Evolutionary conservation across 1,284 basidiomycete species (phyloP), one percentile per base, ranked within the genome.

Genomic region (Cryptococcus floricola): DNA sequence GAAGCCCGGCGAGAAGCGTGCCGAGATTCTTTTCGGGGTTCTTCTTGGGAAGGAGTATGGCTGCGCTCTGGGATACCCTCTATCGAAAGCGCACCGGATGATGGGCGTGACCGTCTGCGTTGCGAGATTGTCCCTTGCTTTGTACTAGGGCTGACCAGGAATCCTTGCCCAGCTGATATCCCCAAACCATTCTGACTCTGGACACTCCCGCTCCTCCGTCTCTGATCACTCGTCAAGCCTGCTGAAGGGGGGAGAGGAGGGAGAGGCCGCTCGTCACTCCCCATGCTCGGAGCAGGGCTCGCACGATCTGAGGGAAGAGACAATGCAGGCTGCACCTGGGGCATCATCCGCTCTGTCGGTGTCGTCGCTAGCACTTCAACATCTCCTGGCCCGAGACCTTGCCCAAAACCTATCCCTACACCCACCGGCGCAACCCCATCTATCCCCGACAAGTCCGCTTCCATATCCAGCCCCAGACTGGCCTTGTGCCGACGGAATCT

Each of bases 81-180:
- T n/a, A 50, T 41, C 18, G 23, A 23, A 9, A 28, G 41, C 9
- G 43, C 52, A 13, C 54, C 54, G 31, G 58, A 56, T 8, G 55
- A 46, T 16, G 52, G 47, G 14, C 63, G 48, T 23, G 66, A 68
- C 38, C 64, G 58, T 42, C 74, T 61, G 19, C 73, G 56, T 52
- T 73, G 71, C 37, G 64, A 66, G 56, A 76, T 73, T 4, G 68
- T 70, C 1, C 70, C 70, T 37, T 65, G 58, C 5, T 61, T 54
- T 3, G 70, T 72, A 13, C 61, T 66, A 0, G 67, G 62, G 46
- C 63, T 68, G 52, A 73, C 67, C 14, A 75, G 50, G 27, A 63
- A 52, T 3, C 53, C 53, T 14, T 34, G 31, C 31, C 45, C 45
- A 14, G 52, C 14, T 8, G 42, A 18, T 23, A 23, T n/a, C 12